Evolutionary conservation across 257 asterid genomes (phyloP).

Genomic region (Nemophila menziesii): DNA sequence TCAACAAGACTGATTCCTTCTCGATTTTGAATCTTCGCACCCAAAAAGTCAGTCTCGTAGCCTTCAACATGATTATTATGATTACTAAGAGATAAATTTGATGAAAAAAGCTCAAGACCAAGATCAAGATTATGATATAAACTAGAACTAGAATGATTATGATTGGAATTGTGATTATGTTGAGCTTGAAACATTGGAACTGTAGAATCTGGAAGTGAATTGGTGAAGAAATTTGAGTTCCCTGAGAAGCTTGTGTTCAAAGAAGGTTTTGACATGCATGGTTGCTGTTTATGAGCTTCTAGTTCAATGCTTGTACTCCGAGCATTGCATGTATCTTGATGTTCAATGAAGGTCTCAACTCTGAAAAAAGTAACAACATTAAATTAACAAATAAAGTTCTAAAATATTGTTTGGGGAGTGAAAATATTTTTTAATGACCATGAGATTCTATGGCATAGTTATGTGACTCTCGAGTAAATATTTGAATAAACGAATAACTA

Average conservation of each 20-base stretch:
- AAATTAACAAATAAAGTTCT: too few species aligned
- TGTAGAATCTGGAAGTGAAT: background rate
- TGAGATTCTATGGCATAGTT: too few species aligned
- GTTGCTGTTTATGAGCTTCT: background rate
- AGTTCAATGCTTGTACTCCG: slow-evolving; percentile 8
- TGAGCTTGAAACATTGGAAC: background rate
- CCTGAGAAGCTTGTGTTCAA: slow-evolving; percentile 1
- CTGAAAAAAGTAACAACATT: slow-evolving; percentile 11
- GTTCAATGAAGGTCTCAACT: slow-evolving; percentile 34
- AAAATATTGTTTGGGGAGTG: too few species aligned
- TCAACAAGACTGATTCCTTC: slow-evolving; percentile 1
- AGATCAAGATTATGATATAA: slow-evolving; percentile 26
- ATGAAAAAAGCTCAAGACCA: slow-evolving; percentile 24
- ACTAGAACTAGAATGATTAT: background rate
- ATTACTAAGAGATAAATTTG: slow-evolving; percentile 1
- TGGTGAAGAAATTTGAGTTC: slow-evolving; percentile 2
- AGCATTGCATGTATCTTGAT: slow-evolving; percentile 36
- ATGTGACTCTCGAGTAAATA: too few species aligned
- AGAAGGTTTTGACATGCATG: slow-evolving; percentile 5
- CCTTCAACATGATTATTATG: background rate
- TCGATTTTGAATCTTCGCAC: slow-evolving; percentile 8
- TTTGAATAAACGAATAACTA: too few species aligned
- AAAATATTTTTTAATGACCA: too few species aligned
- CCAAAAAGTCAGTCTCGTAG: slow-evolving; percentile 1
- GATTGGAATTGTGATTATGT: background rate